Evolutionary conservation across 345 rosid species (phyloP), one percentile per base, ranked within the genome.

Genomic region (Atalantia buxifolia): DNA sequence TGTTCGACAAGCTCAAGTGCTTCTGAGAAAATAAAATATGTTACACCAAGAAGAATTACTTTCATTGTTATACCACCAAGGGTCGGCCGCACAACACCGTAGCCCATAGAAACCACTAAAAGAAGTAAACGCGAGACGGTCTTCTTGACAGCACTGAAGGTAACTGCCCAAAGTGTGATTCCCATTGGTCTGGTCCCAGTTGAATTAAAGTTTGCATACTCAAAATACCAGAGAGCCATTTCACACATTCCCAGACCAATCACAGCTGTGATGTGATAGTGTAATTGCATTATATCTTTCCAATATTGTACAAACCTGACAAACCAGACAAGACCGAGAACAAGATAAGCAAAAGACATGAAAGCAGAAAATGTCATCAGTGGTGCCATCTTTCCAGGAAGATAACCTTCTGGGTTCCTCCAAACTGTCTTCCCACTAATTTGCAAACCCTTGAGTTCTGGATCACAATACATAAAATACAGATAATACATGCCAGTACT

Each of bases 161-260:
- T 80, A 9, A 81, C 86, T 1, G 85, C 84, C 84, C 86, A 86
- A 35, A 83, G 36, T 9, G 86, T 86, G 66, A 86, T 82, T 24
- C 74, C 85, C 78, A 79, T 56, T 0, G 89, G 89, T 16, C 89
- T 79, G 38, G 55, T 76, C 45, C 86, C 89, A 30, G 81, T 79
- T 24, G 85, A 71, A 78, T 81, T 86, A 27, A 86, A 83, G 56
- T 83, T 83, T 36, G 89, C 72, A 75, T 79, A 83, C 65, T 83
- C 86, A 33, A 73, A 86, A 69, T 81, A 86, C 89, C 85, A 81
- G 24, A 83, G 53, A 70, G 89, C 89, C 89, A 86, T 86, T 78
- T 86, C 89, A 63, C 84, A 86, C 87, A 84, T 86, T 42, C 89
- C 87, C 33, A 86, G 77, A 73, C 75, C 83, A 38, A 86, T 82